Evolutionary conservation across 2,329 filamentous ascomycete species (phyloP).

Genomic region (Aspergillus pseudotamarii): DNA sequence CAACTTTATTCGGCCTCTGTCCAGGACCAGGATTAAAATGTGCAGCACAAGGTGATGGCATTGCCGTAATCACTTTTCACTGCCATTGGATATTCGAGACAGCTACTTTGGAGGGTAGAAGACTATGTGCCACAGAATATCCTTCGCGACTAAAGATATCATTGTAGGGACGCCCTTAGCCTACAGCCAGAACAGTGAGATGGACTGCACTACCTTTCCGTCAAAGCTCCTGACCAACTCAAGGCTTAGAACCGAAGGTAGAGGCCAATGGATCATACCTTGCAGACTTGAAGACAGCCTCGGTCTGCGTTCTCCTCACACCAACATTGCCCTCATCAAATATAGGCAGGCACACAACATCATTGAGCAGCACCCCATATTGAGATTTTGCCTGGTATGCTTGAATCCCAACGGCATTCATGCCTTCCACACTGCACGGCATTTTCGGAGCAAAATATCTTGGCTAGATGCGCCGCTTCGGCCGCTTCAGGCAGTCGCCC

Average conservation of each 20-base stretch:
- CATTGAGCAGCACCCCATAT: not conserved
- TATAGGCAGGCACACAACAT: slow-evolving; percentile 39
- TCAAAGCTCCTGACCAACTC: not conserved
- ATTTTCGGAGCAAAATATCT: slow-evolving; percentile 55
- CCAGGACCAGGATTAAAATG: too few relatives aligned
- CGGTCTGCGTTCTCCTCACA: slow-evolving; percentile 52
- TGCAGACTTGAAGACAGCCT: slow-evolving; percentile 48
- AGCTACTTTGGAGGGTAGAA: too few relatives aligned
- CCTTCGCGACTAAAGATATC: too few relatives aligned
- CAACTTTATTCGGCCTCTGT: too few relatives aligned
- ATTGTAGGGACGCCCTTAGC: too few relatives aligned
- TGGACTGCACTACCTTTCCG: too few relatives aligned
- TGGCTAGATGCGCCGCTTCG: slow-evolving; percentile 54
- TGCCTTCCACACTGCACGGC: slow-evolving; percentile 55
- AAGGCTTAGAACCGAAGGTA: not conserved
- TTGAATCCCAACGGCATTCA: slow-evolving; percentile 56
- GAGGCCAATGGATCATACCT: slow-evolving; percentile 52
- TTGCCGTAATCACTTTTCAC: too few relatives aligned
- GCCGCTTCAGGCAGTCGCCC: slow-evolving; percentile 34
- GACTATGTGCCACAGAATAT: too few relatives aligned
- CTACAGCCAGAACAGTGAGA: too few relatives aligned
- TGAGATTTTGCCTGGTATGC: not conserved
- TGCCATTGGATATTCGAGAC: too few relatives aligned
- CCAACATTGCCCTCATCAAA: slow-evolving; percentile 61
- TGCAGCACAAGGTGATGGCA: too few relatives aligned